Conservation (phyloP, 1,284 basidiomycete genomes). For the Phellinidium pouzarii region DNA sequence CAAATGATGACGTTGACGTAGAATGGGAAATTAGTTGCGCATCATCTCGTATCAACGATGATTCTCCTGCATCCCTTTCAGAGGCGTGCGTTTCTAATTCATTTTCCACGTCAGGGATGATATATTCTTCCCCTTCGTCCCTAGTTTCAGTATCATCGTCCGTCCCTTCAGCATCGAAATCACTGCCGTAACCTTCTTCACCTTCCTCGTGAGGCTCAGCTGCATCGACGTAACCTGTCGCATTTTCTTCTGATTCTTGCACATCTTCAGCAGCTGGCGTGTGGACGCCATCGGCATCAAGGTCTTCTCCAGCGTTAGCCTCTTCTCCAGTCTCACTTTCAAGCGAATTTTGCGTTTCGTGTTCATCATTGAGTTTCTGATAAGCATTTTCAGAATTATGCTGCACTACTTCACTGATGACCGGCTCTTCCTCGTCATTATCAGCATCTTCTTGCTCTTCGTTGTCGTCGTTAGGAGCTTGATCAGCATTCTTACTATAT, state of each 20-base stretch:
- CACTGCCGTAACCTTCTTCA: conserved; percentile 27
- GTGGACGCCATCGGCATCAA: conserved; percentile 31
- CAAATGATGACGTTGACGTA: background rate
- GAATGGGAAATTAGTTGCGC: conserved; percentile 5
- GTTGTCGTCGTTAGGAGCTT: background rate
- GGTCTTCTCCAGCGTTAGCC: conserved; percentile 13
- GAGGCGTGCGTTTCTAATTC: background rate
- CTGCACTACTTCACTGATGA: background rate
- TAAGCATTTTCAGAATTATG: conserved; percentile 18
- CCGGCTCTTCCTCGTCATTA: conserved; percentile 17
- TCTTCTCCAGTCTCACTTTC: conserved; percentile 19
- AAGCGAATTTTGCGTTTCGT: conserved; percentile 10
- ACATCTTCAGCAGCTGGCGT: conserved; percentile 19
- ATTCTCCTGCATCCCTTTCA: background rate
- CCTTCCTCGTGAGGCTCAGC: conserved; percentile 22
- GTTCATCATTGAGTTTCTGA: conserved; percentile 10
- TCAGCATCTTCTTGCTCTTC: conserved; percentile 18
- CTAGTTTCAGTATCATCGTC: too few relatives aligned
- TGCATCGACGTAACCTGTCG: conserved; percentile 21
- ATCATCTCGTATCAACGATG: background rate
- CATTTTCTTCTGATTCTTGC: conserved; percentile 25
- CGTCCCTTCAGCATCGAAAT: conserved; percentile 9
- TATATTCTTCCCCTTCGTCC: conserved; percentile 8
- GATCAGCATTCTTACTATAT: background rate
- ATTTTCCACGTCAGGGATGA: conserved; percentile 3